A percentile compares a stretch with the other conserved stretches of the same genome.
Conservation (phyloP, 139 green algal genomes). For the Coelastrella sp. region DNA sequence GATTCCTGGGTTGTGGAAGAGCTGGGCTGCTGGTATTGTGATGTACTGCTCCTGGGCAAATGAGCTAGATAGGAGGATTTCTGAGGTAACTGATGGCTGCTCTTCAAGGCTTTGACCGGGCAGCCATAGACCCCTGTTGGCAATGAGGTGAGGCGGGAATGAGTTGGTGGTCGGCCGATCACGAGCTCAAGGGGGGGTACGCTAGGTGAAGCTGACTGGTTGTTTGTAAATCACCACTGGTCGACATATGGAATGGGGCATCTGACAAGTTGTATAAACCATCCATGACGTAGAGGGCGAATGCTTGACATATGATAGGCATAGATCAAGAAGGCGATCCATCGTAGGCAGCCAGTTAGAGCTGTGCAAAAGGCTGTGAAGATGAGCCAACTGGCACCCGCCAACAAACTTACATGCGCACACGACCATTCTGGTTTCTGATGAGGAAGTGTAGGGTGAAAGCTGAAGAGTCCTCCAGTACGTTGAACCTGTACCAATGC, state of each 20-base stretch:
- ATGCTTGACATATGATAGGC: no score
- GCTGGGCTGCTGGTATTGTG: constrained; percentile 28
- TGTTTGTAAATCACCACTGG: no score
- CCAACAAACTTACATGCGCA: constrained; percentile 35
- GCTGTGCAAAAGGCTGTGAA: no score
- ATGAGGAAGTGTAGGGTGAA: constrained; percentile 31
- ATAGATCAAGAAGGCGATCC: no score
- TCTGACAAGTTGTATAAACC: no score
- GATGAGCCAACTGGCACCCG: no score
- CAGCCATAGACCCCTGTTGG: constrained; percentile 29
- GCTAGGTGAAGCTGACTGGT: no score
- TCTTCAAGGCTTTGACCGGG: constrained; percentile 17
- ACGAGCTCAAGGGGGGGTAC: not conserved
- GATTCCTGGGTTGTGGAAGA: constrained; percentile 39
- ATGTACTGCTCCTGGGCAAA: constrained; percentile 49
- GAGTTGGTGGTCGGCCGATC: not conserved
- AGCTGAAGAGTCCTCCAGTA: not conserved
- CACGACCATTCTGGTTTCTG: constrained; percentile 16
- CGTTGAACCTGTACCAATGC: constrained; percentile 36
- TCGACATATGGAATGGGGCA: no score
- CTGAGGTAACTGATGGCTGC: not conserved
- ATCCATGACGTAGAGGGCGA: no score
- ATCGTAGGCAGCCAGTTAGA: no score
- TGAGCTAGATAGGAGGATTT: not conserved
- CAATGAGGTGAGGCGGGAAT: not conserved